Evolutionary conservation across 2,329 filamentous ascomycete species (phyloP), one percentile per base, ranked within the genome.

Genomic region (Fusarium solani-melongenae): DNA sequence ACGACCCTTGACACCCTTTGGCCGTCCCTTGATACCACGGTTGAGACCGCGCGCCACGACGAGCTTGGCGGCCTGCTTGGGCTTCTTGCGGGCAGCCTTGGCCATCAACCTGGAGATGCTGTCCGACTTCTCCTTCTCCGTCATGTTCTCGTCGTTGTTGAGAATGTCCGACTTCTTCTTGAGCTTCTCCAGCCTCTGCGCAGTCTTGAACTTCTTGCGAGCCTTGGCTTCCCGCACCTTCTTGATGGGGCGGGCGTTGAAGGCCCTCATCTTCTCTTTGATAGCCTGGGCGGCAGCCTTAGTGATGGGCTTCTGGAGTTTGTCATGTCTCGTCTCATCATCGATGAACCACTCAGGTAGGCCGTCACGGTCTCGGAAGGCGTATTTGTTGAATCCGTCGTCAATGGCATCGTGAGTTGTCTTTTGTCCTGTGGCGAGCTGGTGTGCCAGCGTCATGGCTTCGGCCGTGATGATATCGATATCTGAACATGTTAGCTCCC

Each of bases 381-480:
- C 90, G 81, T 93, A 94, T 82, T 94, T 96, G 86, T 98, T 98
- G 88, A 96, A 99, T 44, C 92, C 92, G 70, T 98, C 96, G 79
- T 99, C 97, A 53, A 96, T 86, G 6, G 98, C 86, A 76, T 98
- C 94, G 64, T 92, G 84, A 53, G 90, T 92, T 1, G 92, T 93
- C 82, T 92, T 95, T 80, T 96, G 89, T 51, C 96, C 96, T 0
- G 93, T 94, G 5, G 95, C 96, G 67, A 99, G 92, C 79, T 94
- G 90, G 74, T 98, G 96, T 1, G 96, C 97, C 17, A 99, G 88
- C 1, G 96, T 97, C 96, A 99, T 99, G 73, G 97, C 96, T 86
- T 99, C 96, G 6, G 95, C 96, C n/a, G 96, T 99, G 79, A 98
- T 97, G 79, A 99, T 98, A 81, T 98, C 95, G 83, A 99, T 97